Base-by-base conservation (phyloP, 768 basidiomycete genomes). In the Tricholoma terreum region DNA sequence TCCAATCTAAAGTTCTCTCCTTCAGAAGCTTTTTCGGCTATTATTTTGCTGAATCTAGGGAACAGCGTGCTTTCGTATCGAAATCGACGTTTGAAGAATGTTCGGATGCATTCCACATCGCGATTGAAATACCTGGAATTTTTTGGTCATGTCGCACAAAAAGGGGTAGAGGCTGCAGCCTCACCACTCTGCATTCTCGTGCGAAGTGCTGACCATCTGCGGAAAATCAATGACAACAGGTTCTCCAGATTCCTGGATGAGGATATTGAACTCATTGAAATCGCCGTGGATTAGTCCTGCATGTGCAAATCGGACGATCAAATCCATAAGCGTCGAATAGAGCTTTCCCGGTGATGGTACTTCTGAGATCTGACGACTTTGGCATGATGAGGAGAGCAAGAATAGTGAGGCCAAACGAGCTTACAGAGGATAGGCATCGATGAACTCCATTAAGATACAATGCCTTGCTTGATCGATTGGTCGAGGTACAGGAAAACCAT, bases 191-290 rank as follows among this genome's bases (percentile, higher is more conserved):
- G 97, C 97, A 69, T 99, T 97, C 65, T 86, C 84, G 63, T 99
- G 97, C 48, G 94, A 90, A 24, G 92, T 95, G 78, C 90, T 93
- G 72, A 98, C 93, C 96, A 98, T 98, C 76, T 99, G 97, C 7
- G 97, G 97, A 70, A 99, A 99, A 76, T 99, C 97, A 65, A 99
- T 99, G 42, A 99, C 85, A 52, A 98, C 74, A 6, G 95, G 91
- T 64, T 92, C 86, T 10, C 81, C 80, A 19, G 72, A 70, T 53
- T 87, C 86, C 46, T 90, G 84, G 64, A 99, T 94, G 59, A 99
- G 85, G 62, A 99, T 94, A 71, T 99, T 98, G 78, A 98, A 99
- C 69, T 99, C 97, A 74, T 99, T 99, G 75, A 91, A 99, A 64
- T 99, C 97, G 40, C 97, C 95, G 66, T 99, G 97, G 52, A 99